phyloP scores from a whole-genome alignment of 148 eudicot genomes.

The Dysphania ambrosioides region DNA sequence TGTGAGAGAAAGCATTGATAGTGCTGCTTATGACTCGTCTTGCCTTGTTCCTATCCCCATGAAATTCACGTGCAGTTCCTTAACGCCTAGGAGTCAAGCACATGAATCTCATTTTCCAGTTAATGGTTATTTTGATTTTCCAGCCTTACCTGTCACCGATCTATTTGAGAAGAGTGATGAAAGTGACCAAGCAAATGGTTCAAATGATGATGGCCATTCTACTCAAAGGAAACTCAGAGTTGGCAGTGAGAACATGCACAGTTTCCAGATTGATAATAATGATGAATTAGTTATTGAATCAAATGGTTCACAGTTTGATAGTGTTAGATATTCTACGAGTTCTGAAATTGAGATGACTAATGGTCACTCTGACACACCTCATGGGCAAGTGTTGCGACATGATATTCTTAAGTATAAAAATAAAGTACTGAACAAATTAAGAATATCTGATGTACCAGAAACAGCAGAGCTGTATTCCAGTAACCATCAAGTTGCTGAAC shows the following conservation, averaged over 20 bases:
- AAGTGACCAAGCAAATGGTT: conserved; percentile 38
- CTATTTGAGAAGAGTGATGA: conserved; percentile 57
- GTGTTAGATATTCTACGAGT: conserved; percentile 30
- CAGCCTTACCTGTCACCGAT: conserved; percentile 82
- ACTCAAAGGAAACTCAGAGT: conserved; percentile 37
- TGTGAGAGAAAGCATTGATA: conserved; percentile 59
- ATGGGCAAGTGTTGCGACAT: conserved; percentile 34
- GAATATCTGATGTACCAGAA: conserved; percentile 68
- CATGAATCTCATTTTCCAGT: conserved; percentile 43
- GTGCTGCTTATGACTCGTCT: conserved; percentile 67
- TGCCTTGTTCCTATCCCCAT: conserved; percentile 44
- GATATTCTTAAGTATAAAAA: conserved; percentile 44
- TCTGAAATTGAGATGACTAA: conserved; percentile 48
- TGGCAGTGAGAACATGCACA: conserved; percentile 59
- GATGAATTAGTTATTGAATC: conserved; percentile 75
- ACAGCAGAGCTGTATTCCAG: conserved; percentile 38
- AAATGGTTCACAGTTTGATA: conserved; percentile 39
- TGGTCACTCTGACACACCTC: conserved; percentile 27
- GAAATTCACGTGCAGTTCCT: conserved; percentile 39
- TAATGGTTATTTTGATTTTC: conserved; percentile 69
- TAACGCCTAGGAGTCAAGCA: conserved; percentile 41
- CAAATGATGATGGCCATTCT: conserved; percentile 41
- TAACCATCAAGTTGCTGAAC: conserved; percentile 35
- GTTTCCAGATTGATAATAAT: conserved; percentile 64
- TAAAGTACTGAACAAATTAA: conserved; percentile 50